These are phyloP conservation scores for Aspergillus ruber DNA, from an alignment of 2,329 filamentous ascomycete species.

Conservation along the genomic window DNA sequence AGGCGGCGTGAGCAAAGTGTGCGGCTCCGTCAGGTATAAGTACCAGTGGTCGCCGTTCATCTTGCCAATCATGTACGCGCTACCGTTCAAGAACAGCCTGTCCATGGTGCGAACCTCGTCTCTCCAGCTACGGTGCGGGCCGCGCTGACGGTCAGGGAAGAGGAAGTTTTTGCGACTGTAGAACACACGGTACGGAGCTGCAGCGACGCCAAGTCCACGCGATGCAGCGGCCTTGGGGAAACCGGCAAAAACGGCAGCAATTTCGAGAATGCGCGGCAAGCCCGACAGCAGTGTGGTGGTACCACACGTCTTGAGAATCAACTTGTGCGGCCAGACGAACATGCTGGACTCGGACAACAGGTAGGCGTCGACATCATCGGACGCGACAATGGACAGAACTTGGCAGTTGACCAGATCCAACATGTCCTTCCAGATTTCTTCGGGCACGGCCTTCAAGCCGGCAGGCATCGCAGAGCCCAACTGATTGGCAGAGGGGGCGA, in stretches of 20 bases:
- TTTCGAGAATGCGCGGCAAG: constrained; percentile 83
- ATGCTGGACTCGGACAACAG: constrained; percentile 98
- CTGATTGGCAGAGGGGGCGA: constrained; percentile 69
- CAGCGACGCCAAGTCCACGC: constrained; percentile 62
- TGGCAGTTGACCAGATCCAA: constrained; percentile 98
- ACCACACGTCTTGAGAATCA: constrained; percentile 96
- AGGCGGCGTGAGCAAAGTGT: constrained; percentile 72
- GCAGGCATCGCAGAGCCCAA: constrained; percentile 62
- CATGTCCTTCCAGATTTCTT: constrained; percentile 91
- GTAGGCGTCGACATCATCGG: constrained; percentile 91
- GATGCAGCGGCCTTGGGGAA: constrained; percentile 73
- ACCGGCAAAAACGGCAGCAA: constrained; percentile 80
- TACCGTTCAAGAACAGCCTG: constrained; percentile 82
- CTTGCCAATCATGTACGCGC: constrained; percentile 98
- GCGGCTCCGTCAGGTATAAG: constrained; percentile 87
- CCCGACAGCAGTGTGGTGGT: constrained; percentile 90
- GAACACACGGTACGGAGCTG: constrained; percentile 90
- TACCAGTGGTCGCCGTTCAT: constrained; percentile 99
- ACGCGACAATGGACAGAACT: constrained; percentile 87
- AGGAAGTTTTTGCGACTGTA: constrained; percentile 99
- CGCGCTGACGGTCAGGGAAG: constrained; percentile 88
- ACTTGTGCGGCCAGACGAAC: constrained; percentile 99
- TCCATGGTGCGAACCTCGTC: constrained; percentile 92
- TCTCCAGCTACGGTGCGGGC: constrained; percentile 94
- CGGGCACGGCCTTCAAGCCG: constrained; percentile 78